Conservation (phyloP, 257 asterid species). For the Nicotiana tabacum region DNA sequence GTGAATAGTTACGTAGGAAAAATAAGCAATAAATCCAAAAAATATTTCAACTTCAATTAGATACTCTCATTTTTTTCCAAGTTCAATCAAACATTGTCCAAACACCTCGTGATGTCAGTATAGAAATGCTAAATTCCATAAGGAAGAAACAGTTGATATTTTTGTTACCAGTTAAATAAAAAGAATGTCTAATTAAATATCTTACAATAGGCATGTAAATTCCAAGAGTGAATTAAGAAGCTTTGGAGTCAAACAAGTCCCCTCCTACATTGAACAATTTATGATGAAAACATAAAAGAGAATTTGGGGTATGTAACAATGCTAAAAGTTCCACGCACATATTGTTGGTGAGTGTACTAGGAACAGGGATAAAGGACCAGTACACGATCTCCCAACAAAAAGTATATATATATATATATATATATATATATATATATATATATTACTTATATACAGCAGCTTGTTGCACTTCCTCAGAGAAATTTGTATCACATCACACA, state of each 20-base stretch:
- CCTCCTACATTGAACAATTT: conserved; percentile 5
- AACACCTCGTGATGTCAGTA: neutral
- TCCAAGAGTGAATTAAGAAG: neutral
- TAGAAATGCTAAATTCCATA: neutral
- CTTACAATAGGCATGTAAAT: neutral
- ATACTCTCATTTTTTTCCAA: neutral
- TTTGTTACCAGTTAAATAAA: no score
- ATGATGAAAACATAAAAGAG: neutral
- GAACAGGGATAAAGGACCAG: neutral
- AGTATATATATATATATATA: conserved; percentile 15
- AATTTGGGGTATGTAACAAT: neutral
- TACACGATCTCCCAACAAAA: conserved; percentile 7
- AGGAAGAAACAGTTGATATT: neutral
- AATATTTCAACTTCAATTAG: neutral
- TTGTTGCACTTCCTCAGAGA: conserved; percentile 14
- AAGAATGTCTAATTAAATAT: neutral
- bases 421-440: conserved; percentile 13
- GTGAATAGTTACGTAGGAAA: no score
- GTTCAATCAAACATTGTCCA: neutral
- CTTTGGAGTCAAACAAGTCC: neutral
- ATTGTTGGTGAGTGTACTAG: conserved; percentile 11
- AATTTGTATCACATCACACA: conserved; percentile 25
- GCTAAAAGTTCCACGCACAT: conserved; percentile 13
- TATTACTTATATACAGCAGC: conserved; percentile 8
- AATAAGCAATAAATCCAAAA: no score